Evolutionary conservation across 768 basidiomycete genomes (phyloP), one percentile per base, ranked within the genome.

Genomic region (Suillus clintonianus): DNA sequence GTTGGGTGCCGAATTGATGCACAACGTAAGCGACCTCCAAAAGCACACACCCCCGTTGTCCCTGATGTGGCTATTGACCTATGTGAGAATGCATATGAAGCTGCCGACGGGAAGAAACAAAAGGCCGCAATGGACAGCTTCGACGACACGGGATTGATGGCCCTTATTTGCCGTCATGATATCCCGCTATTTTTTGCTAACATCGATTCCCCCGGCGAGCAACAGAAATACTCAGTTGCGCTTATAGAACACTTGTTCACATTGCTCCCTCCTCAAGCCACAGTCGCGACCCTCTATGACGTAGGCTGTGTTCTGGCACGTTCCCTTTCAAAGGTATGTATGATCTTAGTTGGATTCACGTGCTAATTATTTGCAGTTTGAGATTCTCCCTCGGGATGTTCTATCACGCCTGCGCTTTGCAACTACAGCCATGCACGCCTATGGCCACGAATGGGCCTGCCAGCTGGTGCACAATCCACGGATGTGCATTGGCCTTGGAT

Each of bases 341-440:
- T n/a, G n/a, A n/a, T n/a, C n/a, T n/a, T 57, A 51, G 74, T 64
- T n/a, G n/a, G n/a, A n/a, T n/a, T n/a, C n/a, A 43, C 39, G n/a
- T 8, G 17, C 42, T 27, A 24, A 54, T 56, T n/a, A 14, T 27
- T 39, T 32, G 4, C 32, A 75, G 76, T 77, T 73, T 48, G 67
- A 74, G n/a, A 65, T 78, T 13, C 65, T 79, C 34, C 62, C 70
- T 0, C 14, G 27, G 0, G 58, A 63, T 39, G 59, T 78, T 30
- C n/a, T 47, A 1, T 45, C 55, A 1, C 68, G 76, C 0, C 7
- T 81, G 8, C 19, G 51, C 1, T 79, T 78, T 43, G 73, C 70
- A 0, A 78, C 76, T 0, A 75, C 73, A 7, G 79, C 75, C 0
- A 76, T 81, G 74, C 80, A 82, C 63, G 76, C 77, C 0, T 80